Percentiles rank a stretch among this genome's conserved stretches.
phyloP scores from a whole-genome alignment of 768 basidiomycete species.

The Mycena venus region DNA sequence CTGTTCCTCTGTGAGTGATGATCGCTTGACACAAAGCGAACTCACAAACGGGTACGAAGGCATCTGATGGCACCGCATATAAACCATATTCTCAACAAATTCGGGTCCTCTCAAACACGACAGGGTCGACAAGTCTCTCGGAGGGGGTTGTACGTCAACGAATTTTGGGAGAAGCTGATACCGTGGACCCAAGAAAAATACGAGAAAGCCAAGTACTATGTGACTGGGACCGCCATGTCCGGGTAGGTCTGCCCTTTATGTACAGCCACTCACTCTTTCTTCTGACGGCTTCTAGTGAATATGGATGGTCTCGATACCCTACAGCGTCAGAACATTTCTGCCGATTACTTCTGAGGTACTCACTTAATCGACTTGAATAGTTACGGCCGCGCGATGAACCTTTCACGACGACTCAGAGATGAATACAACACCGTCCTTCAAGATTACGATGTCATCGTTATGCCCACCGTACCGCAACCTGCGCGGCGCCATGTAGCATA shows the following conservation, averaged over 20 bases:
- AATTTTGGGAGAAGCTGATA: constrained; percentile 23
- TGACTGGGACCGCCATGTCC: constrained; percentile 29
- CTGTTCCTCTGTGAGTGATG: constrained; percentile 24
- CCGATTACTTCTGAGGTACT: neutral
- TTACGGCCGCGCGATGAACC: constrained; percentile 32
- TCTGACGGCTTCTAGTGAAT: constrained; percentile 6
- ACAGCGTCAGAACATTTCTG: constrained; percentile 14
- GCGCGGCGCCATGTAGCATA: constrained; percentile 20
- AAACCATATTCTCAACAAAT: constrained; percentile 21
- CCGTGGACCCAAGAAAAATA: constrained; percentile 29
- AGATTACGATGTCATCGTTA: constrained; percentile 24
- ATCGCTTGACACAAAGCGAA: neutral
- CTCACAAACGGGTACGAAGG: neutral
- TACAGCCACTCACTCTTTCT: no score
- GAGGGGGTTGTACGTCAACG: constrained; percentile 26
- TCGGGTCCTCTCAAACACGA: constrained; percentile 25
- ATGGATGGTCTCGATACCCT: constrained; percentile 26
- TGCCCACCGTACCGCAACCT: constrained; percentile 37
- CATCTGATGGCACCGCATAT: constrained; percentile 14
- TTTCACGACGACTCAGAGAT: constrained; percentile 25
- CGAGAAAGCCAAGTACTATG: constrained; percentile 29
- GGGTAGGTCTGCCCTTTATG: constrained; percentile 13
- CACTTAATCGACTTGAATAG: neutral
- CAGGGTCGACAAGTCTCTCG: constrained; percentile 26
- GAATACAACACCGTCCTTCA: constrained; percentile 29